A percentile compares a stretch with the other conserved stretches of the same genome.
Conservation (phyloP, 2,329 filamentous ascomycete species). For the Sordariomycetes sp. region DNA sequence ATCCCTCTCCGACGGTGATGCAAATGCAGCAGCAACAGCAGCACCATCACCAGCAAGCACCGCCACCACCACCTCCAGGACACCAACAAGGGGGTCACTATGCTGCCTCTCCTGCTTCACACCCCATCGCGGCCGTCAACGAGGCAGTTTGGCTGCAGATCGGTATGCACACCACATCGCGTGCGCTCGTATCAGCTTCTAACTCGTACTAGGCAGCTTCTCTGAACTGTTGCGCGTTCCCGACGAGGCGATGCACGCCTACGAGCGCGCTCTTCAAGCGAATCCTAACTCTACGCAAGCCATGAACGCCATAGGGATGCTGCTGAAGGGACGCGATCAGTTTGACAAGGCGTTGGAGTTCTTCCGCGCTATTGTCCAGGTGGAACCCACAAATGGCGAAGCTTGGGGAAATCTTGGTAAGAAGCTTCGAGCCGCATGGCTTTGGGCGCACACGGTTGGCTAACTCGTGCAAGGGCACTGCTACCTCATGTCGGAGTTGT, state of each 20-base stretch:
- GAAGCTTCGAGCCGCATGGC: background rate
- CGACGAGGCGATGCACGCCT: constrained; percentile 82
- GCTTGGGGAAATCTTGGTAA: constrained; percentile 91
- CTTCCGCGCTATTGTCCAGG: constrained; percentile 79
- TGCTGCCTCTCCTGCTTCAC: constrained; percentile 42
- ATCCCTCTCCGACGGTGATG: constrained; percentile 74
- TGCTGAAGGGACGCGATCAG: constrained; percentile 83
- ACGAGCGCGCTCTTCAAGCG: constrained; percentile 80
- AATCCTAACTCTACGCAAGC: constrained; percentile 84
- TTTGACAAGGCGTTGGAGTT: constrained; percentile 93
- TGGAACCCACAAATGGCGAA: constrained; percentile 84
- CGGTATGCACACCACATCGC: constrained; percentile 50
- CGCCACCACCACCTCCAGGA: constrained; percentile 24
- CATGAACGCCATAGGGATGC: constrained; percentile 89
- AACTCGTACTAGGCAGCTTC: constrained; percentile 56
- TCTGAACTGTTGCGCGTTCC: constrained; percentile 81
- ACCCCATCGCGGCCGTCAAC: constrained; percentile 70
- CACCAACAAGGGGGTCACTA: constrained; percentile 42
- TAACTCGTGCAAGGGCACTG: constrained; percentile 63
- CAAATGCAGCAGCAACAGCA: constrained; percentile 44
- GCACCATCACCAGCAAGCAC: constrained; percentile 49
- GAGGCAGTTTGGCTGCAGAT: constrained; percentile 89
- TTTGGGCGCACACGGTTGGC: no score
- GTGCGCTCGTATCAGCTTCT: background rate
- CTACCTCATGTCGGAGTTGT: constrained; percentile 96